A percentile compares a stretch with the other conserved stretches of the same genome.
These are phyloP conservation scores for Phalaenopsis aphrodite DNA, from an alignment of 106 monocot genomes.

Conservation along the genomic window DNA sequence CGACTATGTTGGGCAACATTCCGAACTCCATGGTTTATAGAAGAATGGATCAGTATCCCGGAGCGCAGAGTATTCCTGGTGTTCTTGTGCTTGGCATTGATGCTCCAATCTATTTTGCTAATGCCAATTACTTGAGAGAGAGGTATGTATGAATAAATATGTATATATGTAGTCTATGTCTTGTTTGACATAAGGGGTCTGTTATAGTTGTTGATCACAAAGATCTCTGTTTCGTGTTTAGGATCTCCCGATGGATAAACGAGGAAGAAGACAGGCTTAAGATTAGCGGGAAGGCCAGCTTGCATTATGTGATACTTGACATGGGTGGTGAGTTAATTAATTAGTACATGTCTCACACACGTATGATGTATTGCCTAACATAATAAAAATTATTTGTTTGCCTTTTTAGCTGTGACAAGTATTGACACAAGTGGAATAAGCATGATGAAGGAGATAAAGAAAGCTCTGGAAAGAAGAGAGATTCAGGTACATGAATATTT, in stretches of 20 bases:
- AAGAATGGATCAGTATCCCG: constrained; percentile 67
- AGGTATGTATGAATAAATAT: constrained; percentile 26
- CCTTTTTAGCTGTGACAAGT: constrained; percentile 61
- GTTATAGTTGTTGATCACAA: too few relatives aligned
- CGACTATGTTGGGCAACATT: constrained; percentile 64
- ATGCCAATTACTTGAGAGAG: constrained; percentile 79
- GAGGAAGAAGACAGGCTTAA: constrained; percentile 61
- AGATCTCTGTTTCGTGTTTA: constrained; percentile 7
- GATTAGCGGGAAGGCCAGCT: constrained; percentile 25
- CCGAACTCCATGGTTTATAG: constrained; percentile 74
- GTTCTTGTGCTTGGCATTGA: constrained; percentile 72
- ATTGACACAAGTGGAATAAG: constrained; percentile 93
- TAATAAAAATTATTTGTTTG: neutral
- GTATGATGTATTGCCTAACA: neutral
- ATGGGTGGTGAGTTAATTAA: constrained; percentile 66
- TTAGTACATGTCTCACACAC: neutral
- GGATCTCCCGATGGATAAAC: constrained; percentile 80
- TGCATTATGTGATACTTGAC: constrained; percentile 77
- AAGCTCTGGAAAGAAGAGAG: constrained; percentile 40
- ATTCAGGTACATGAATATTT: constrained; percentile 36
- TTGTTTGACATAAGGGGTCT: too few relatives aligned
- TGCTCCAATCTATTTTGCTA: constrained; percentile 81
- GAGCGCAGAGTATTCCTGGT: constrained; percentile 54
- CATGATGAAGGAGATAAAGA: constrained; percentile 80
- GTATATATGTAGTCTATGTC: too few relatives aligned